Evolutionary conservation across 169 alveolate species (phyloP), one percentile per base, ranked within the genome.

Genomic region (Plasmodium gonderi): DNA sequence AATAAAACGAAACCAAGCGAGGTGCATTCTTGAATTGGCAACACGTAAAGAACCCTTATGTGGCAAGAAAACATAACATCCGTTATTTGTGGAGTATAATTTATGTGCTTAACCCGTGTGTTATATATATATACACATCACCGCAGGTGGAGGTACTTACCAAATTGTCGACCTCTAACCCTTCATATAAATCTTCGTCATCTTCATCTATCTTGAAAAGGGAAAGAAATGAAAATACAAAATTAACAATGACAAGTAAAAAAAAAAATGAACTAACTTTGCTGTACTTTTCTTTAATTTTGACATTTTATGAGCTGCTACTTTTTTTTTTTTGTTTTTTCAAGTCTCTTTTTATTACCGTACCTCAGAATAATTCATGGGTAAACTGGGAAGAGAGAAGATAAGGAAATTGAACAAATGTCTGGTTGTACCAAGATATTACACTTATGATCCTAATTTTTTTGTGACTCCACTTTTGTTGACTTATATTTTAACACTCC

Each of bases 151-250:
- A 79, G n/a, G 23, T 7, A 23, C 60, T 17, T 85, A 85, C 92
- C 92, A 85, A 31, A 54, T 85, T 72, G 60, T 85, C 87, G 33
- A 65, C 92, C 74, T 85, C 92, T 85, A 85, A 75, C 44, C 92
- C 92, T 47, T 85, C 92, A 67, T 85, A 85, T 85, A 85, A 85
- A 85, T 85, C 92, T 33, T 74, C 92, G 17, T 82, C 91, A 85
- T 85, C 92, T 14, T 85, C 92, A 45, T 85, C 92, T 20, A 85
- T 44, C 92, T 85, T 74, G n/a, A 85, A 85, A 77, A 29, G 8
- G 76, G 20, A 1, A 44, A 79, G 17, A 31, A 65, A 45, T 47
- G 51, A 81, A 81, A 42, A 81, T 40, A 26, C 20, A 65, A 81
- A 80, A 64, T 7, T 5, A 78, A 14, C 5, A 20, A 76, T 14